Percentiles rank a stretch among this genome's conserved stretches.
These are phyloP conservation scores for Punctularia strigosozonata DNA, from an alignment of 768 basidiomycete genomes.

Conservation along the genomic window DNA sequence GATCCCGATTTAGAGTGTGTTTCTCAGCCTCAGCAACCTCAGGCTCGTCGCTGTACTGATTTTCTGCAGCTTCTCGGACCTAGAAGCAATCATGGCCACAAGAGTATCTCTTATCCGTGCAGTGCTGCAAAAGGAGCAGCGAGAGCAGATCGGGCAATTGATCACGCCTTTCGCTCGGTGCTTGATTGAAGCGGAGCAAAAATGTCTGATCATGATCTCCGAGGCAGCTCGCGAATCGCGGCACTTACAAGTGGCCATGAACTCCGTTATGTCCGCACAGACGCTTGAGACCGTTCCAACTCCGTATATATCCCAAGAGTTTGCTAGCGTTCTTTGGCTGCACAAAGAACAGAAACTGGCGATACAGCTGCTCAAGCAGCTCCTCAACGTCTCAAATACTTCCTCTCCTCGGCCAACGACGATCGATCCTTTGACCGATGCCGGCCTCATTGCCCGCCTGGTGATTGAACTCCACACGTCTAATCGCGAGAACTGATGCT, in stretches of 20 bases:
- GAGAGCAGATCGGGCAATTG: slow-evolving; percentile 66
- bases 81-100: slow-evolving; percentile 73
- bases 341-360: slow-evolving; percentile 80
- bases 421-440: slow-evolving; percentile 12
- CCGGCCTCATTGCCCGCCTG: slow-evolving; percentile 47
- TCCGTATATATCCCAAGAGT: slow-evolving; percentile 62
- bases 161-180: slow-evolving; percentile 36
- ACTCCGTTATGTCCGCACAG: slow-evolving; percentile 71
- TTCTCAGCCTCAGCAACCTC: not conserved
- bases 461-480: slow-evolving; percentile 26
- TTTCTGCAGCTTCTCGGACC: slow-evolving; percentile 48
- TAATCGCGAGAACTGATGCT: slow-evolving; percentile 1
- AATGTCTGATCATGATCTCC: slow-evolving; percentile 61
- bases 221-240: slow-evolving; percentile 55
- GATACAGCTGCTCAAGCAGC: slow-evolving; percentile 52
- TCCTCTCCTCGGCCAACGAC: slow-evolving; percentile 4
- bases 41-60: slow-evolving; percentile 8
- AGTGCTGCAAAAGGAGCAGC: slow-evolving; percentile 53
- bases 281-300: slow-evolving; percentile 35
- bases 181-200: slow-evolving; percentile 51
- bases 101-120: slow-evolving; percentile 75
- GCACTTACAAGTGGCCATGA: slow-evolving; percentile 74
- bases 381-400: slow-evolving; percentile 13
- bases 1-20: slow-evolving; percentile 57
- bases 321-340: slow-evolving; percentile 82